Evolutionary conservation across 257 asterid species (phyloP), one percentile per base, ranked within the genome.

Genomic region (Galeopsis tetrahit): DNA sequence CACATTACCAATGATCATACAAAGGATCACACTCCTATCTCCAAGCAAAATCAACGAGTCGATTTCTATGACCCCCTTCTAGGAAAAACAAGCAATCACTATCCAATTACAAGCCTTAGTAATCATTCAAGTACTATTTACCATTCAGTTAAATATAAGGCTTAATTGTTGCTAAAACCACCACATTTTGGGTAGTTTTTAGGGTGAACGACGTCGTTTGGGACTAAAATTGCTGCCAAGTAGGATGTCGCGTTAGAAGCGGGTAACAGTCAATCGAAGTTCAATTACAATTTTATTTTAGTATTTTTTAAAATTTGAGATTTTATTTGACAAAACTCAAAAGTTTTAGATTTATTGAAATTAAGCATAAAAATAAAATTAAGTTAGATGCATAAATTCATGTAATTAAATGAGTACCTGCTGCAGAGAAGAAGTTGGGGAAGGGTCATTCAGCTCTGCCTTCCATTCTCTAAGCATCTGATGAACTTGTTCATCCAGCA

Each of bases 401-500:
- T 48, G 61, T 10, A n/a, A 67, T 4, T 17, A 31, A 59, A 70
- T 7, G 52, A 71, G 69, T 71, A 89, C 98, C 92, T 87, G 90
- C 64, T 84, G 97, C 76, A 89, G 68, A 3, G 98, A 94, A 66
- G 98, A 79, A 70, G 98, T 96, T 13, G 98, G 98, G 53, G 98
- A 82, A 13, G 96, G 93, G 70, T 88, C 93, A 55, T 76, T 86
- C 60, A 94, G 96, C 84, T 94, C 98, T 36, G 96, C 82, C 75
- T 91, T 84, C 97, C 97, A 94, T 76, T 94, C 97, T 0, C 97
- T 92, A 59, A 94, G 98, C 94, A 88, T 85, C 91, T 89, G 98
- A 60, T 89, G 86, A 69, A 94, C 91, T 82, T 94, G 98, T 86
- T 94, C 98, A 75, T 94, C 98, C 6, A 91, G 95, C 82, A 94